Evolutionary conservation across 805 yeast species (phyloP).

Genomic region (Nakazawaea wyomingensis): DNA sequence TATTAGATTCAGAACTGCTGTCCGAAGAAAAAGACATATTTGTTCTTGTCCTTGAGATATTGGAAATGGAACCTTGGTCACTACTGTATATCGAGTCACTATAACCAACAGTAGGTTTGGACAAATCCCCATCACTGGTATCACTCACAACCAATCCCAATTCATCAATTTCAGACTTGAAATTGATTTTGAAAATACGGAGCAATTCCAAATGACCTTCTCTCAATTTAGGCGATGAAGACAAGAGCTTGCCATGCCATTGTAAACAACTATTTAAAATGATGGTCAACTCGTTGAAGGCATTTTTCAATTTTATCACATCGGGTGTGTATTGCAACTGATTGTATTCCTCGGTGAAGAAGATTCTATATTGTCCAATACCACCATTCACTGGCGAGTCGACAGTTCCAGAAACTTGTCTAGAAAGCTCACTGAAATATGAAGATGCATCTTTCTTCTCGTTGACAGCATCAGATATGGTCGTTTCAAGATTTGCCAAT

Average conservation of each 20-base stretch:
- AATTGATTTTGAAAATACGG: constrained; percentile 60
- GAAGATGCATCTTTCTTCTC: constrained; percentile 45
- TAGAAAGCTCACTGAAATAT: constrained; percentile 57
- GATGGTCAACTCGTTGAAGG: constrained; percentile 66
- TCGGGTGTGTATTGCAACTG: constrained; percentile 19
- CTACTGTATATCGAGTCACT: constrained; percentile 15
- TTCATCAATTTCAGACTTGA: constrained; percentile 53
- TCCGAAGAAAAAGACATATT: constrained; percentile 8
- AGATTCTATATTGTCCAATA: constrained; percentile 73
- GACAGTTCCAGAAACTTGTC: constrained; percentile 77
- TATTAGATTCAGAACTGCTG: not conserved
- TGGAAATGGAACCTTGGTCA: constrained; percentile 18
- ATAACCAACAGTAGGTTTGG: constrained; percentile 1
- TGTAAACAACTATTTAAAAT: constrained; percentile 60
- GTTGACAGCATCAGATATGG: constrained; percentile 46
- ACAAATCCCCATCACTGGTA: constrained; percentile 10
- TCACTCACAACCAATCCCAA: constrained; percentile 24
- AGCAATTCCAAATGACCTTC: constrained; percentile 65
- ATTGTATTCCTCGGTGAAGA: constrained; percentile 41
- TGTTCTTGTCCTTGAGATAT: constrained; percentile 20
- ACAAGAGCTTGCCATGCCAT: constrained; percentile 56
- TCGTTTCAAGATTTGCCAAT: constrained; percentile 59
- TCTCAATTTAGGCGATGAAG: constrained; percentile 51
- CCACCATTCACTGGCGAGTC: constrained; percentile 95
- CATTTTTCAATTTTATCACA: constrained; percentile 30